Conservation (phyloP, 73 alveolate species). For the Paramecium pentaurelia region DNA sequence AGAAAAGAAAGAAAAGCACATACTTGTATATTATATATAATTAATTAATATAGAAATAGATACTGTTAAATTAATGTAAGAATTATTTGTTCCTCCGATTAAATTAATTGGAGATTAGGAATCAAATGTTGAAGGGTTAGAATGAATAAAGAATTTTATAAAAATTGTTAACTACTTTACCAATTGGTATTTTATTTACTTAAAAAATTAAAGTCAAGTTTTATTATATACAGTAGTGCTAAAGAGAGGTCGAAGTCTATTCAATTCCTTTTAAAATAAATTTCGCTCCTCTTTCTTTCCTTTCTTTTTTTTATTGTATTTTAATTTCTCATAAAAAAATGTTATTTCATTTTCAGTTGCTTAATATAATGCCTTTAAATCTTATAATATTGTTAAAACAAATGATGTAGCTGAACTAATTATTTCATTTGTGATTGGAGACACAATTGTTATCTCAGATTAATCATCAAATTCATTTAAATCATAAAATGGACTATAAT, state of each 20-base stretch:
- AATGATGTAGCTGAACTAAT: conserved; percentile 3
- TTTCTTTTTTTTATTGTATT: conserved; percentile 28
- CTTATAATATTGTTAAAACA: conserved; percentile 13
- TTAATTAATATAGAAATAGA: neutral
- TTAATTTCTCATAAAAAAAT: conserved; percentile 31
- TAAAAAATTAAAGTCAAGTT: neutral
- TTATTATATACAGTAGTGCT: conserved; percentile 10
- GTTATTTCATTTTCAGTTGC: conserved; percentile 35
- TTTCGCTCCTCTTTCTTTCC: conserved; percentile 44
- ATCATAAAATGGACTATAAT: neutral
- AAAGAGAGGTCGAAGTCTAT: conserved; percentile 26
- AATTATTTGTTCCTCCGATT: neutral
- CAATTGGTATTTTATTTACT: neutral
- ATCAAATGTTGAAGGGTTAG: neutral
- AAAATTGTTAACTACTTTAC: neutral
- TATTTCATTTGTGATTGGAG: conserved; percentile 38
- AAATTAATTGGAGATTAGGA: neutral
- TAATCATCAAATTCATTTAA: conserved; percentile 10
- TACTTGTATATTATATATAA: neutral
- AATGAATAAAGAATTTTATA: neutral
- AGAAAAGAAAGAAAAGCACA: conserved; percentile 8
- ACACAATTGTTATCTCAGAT: neutral
- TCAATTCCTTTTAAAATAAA: conserved; percentile 18
- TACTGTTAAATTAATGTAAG: neutral
- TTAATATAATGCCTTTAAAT: neutral